These are phyloP conservation scores for Pyrus hybrid DNA, from an alignment of 331 rosid species.

Conservation along the genomic window DNA sequence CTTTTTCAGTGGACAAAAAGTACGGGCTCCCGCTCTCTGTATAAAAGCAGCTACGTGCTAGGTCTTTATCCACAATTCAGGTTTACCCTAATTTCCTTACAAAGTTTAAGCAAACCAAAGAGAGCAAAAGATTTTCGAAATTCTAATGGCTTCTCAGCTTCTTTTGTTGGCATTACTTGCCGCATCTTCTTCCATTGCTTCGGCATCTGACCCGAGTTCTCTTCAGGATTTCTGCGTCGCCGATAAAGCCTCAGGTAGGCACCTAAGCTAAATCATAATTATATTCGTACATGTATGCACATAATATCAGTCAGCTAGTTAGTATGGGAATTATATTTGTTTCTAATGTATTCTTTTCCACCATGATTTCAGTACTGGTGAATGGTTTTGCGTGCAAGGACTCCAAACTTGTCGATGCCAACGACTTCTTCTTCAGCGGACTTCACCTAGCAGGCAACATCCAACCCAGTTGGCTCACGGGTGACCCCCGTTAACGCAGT, in stretches of 20 bases:
- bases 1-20: background rate
- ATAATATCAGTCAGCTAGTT: too few species aligned
- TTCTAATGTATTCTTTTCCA: background rate
- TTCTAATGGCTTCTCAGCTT: slow-evolving; percentile 1
- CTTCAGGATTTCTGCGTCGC: slow-evolving; percentile 33
- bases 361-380: slow-evolving; percentile 14
- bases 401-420: slow-evolving; percentile 21
- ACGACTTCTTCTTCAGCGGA: slow-evolving; percentile 22
- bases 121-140: background rate
- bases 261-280: too few species aligned
- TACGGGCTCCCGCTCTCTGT: background rate
- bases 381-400: slow-evolving; percentile 34
- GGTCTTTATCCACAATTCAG: background rate
- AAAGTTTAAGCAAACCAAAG: background rate
- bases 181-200: background rate
- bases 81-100: background rate
- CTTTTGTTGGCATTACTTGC: background rate
- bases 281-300: background rate
- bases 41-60: background rate
- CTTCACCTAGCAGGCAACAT: slow-evolving; percentile 23
- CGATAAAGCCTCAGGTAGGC: slow-evolving; percentile 15
- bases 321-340: background rate
- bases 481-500: slow-evolving; percentile 15
- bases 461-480: slow-evolving; percentile 19
- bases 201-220: slow-evolving; percentile 22